Evolutionary conservation across 352 stramenopile species (phyloP).

Genomic region (Phytophthora constricta): DNA sequence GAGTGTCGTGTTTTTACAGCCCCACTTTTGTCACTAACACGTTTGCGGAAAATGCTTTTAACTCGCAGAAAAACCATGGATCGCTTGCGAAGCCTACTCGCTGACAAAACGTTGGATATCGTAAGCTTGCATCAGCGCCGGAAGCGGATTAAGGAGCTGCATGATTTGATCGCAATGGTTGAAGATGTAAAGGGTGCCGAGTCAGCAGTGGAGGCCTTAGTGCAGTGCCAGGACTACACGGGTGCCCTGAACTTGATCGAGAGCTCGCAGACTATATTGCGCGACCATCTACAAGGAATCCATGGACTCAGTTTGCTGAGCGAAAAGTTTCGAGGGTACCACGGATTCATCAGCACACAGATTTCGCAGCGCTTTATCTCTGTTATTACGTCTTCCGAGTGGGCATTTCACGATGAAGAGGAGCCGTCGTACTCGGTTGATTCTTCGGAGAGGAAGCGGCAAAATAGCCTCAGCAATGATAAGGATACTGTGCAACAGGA

Average conservation of each 20-base stretch:
- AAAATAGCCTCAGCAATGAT: conserved; percentile 34
- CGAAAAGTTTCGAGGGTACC: conserved; percentile 82
- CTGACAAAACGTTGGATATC: conserved; percentile 88
- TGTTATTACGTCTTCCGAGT: conserved; percentile 80
- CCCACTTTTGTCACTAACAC: conserved; percentile 5
- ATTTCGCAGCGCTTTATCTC: conserved; percentile 85
- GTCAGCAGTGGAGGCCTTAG: conserved; percentile 79
- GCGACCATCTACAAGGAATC: conserved; percentile 80
- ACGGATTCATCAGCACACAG: conserved; percentile 72
- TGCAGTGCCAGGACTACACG: conserved; percentile 87
- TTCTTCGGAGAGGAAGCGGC: conserved; percentile 26
- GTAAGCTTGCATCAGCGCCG: conserved; percentile 85
- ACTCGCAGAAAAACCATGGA: conserved; percentile 78
- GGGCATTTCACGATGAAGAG: conserved; percentile 78
- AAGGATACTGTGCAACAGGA: conserved; percentile 49
- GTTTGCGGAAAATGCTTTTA: background rate
- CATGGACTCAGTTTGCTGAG: conserved; percentile 72
- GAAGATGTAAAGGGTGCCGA: conserved; percentile 87
- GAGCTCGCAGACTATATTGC: conserved; percentile 64
- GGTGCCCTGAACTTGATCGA: conserved; percentile 84
- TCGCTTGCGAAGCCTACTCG: conserved; percentile 75
- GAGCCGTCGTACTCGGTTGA: conserved; percentile 6
- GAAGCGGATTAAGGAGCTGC: conserved; percentile 81
- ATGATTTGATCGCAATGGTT: conserved; percentile 85
- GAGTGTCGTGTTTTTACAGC: conserved; percentile 8